phyloP scores from a whole-genome alignment of 148 eudicot species.

The Fallopia convolvulus region DNA sequence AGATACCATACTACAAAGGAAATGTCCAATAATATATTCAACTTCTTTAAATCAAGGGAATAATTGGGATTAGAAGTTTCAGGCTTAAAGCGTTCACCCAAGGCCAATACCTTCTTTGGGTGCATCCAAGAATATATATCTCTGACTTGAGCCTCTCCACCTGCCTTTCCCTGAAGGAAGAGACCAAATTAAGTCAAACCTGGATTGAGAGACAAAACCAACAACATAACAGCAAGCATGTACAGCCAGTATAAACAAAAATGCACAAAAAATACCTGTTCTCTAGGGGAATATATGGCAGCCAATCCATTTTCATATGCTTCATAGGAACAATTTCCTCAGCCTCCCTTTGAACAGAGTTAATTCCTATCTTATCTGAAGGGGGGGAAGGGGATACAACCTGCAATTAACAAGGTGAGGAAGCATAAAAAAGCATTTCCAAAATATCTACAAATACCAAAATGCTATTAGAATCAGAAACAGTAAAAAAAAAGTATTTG shows the following conservation, averaged over 20 bases:
- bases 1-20: background rate
- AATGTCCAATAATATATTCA: background rate
- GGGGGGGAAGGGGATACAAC: constrained; percentile 91
- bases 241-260: background rate
- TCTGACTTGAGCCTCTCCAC: constrained; percentile 79
- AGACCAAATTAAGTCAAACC: background rate
- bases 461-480: background rate
- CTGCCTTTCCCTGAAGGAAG: constrained; percentile 42
- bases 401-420: constrained; percentile 20
- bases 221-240: background rate
- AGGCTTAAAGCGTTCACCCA: background rate
- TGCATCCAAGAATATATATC: constrained; percentile 78
- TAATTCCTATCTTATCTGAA: constrained; percentile 91
- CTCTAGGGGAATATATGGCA: constrained; percentile 85
- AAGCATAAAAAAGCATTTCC: background rate
- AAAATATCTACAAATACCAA: background rate
- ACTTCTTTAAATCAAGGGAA: background rate
- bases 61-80: background rate
- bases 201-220: background rate
- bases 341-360: constrained; percentile 90
- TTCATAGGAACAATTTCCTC: constrained; percentile 96
- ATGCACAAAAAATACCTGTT: constrained; percentile 43
- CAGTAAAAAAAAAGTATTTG: background rate
- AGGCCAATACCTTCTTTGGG: constrained; percentile 65
- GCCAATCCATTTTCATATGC: constrained; percentile 98